These are phyloP conservation scores for Sclerotiophoma versabilis DNA, from an alignment of 2,329 filamentous ascomycete species.

Conservation along the genomic window DNA sequence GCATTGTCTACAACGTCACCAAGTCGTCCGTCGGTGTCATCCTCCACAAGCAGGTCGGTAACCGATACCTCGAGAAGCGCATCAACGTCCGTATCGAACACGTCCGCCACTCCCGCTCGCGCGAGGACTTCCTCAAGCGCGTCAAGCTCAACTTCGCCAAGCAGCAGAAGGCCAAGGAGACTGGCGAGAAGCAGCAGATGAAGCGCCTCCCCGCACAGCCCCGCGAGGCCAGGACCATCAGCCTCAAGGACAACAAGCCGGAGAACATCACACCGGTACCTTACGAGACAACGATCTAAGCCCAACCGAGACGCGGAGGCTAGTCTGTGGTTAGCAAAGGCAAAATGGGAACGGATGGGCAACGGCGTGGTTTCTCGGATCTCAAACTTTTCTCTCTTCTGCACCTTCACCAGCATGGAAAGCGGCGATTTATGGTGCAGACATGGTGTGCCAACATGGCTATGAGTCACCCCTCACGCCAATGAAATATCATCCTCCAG, in stretches of 20 bases:
- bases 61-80: slow-evolving; percentile 99
- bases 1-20: slow-evolving; percentile 98
- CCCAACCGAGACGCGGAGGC: slow-evolving; percentile 36
- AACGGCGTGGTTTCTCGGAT: slow-evolving; percentile 51
- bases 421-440: slow-evolving; percentile 46
- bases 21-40: slow-evolving; percentile 98
- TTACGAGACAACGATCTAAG: slow-evolving; percentile 99
- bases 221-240: slow-evolving; percentile 80
- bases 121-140: slow-evolving; percentile 94
- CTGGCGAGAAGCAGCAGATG: slow-evolving; percentile 85
- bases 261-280: slow-evolving; percentile 91
- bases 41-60: slow-evolving; percentile 96
- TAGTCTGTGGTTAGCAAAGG: slow-evolving; percentile 38
- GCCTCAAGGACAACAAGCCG: slow-evolving; percentile 80
- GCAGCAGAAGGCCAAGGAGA: slow-evolving; percentile 91
- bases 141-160: slow-evolving; percentile 96
- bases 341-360: slow-evolving; percentile 48
- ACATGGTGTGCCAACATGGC: slow-evolving; percentile 47
- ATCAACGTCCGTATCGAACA: slow-evolving; percentile 99
- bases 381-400: slow-evolving; percentile 49
- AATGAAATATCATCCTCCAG: slow-evolving; percentile 44
- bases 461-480: slow-evolving; percentile 46
- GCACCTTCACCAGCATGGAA: slow-evolving; percentile 50
- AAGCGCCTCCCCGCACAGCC: slow-evolving; percentile 88
- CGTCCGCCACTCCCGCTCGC: slow-evolving; percentile 90